phyloP scores from a whole-genome alignment of 768 basidiomycete genomes.

The Lyophyllum atratum region DNA sequence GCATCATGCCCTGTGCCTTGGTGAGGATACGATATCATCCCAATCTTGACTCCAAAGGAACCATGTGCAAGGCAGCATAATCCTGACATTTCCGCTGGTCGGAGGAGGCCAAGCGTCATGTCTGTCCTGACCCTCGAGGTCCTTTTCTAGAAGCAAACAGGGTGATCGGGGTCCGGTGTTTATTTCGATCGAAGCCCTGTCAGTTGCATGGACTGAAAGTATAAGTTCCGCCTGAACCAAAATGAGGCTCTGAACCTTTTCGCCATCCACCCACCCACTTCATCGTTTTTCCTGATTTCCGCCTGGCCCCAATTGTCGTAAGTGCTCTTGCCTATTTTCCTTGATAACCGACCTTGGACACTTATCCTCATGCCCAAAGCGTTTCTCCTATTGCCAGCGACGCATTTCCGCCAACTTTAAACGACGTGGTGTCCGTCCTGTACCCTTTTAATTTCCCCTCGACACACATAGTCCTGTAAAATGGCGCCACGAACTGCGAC shows the following conservation, averaged over 20 bases:
- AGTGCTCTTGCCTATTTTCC: constrained; percentile 1
- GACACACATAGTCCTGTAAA: constrained; percentile 9
- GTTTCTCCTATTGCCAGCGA: constrained; percentile 15
- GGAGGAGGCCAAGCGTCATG: not conserved
- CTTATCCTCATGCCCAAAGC: constrained; percentile 17
- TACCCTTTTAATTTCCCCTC: not conserved
- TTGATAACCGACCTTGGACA: not conserved
- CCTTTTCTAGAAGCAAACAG: constrained; percentile 8
- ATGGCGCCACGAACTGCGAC: constrained; percentile 48
- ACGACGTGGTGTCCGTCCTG: not conserved
- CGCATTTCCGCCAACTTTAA: not conserved
- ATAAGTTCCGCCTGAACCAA: constrained; percentile 63
- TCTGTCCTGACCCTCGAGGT: not conserved
- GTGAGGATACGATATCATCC: not conserved
- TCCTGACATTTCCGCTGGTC: too few relatives aligned
- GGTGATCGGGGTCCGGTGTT: constrained; percentile 41
- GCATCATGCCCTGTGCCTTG: not conserved
- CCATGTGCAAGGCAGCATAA: too few relatives aligned
- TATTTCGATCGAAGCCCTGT: constrained; percentile 50
- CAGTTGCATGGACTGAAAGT: constrained; percentile 46
- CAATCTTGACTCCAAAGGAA: too few relatives aligned
- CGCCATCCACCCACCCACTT: constrained; percentile 39
- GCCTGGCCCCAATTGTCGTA: constrained; percentile 4
- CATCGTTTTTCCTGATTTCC: constrained; percentile 9
- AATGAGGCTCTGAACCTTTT: constrained; percentile 45